Conservation (phyloP, 1,284 basidiomycete genomes). For the Lentinus polychrous region DNA sequence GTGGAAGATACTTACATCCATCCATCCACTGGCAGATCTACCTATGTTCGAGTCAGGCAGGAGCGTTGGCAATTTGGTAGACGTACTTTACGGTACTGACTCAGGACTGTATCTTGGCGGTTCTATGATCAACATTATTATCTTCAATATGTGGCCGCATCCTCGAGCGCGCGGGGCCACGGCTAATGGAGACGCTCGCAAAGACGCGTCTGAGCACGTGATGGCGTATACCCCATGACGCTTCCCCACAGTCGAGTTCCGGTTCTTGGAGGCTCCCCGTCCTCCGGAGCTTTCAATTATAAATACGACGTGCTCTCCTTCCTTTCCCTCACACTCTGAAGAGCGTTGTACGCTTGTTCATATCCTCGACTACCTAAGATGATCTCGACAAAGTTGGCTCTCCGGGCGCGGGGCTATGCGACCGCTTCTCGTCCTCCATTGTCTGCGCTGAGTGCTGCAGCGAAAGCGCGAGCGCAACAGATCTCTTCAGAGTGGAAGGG, state of each 20-base stretch:
- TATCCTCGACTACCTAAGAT: background rate
- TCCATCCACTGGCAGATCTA: too few relatives aligned
- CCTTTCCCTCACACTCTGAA: background rate
- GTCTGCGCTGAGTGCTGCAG: constrained; percentile 41
- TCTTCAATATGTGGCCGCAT: too few relatives aligned
- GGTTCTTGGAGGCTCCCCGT: constrained; percentile 1
- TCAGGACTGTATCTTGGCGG: too few relatives aligned
- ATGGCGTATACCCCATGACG: background rate
- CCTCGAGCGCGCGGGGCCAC: too few relatives aligned
- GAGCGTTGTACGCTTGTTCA: background rate
- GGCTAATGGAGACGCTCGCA: too few relatives aligned
- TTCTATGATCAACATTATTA: too few relatives aligned
- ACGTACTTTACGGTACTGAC: too few relatives aligned
- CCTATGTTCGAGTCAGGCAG: too few relatives aligned
- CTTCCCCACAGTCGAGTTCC: constrained; percentile 1
- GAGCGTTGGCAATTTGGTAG: too few relatives aligned
- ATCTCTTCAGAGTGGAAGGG: constrained; percentile 78
- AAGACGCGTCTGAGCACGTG: background rate
- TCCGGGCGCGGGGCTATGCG: constrained; percentile 32
- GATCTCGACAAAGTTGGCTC: constrained; percentile 6
- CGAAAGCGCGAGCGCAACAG: constrained; percentile 54
- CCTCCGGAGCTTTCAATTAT: background rate
- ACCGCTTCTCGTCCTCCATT: constrained; percentile 32
- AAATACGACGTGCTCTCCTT: too few relatives aligned
- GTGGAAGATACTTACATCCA: too few relatives aligned